Conservation (phyloP, 306 rosid species). For the Comarum palustre region DNA sequence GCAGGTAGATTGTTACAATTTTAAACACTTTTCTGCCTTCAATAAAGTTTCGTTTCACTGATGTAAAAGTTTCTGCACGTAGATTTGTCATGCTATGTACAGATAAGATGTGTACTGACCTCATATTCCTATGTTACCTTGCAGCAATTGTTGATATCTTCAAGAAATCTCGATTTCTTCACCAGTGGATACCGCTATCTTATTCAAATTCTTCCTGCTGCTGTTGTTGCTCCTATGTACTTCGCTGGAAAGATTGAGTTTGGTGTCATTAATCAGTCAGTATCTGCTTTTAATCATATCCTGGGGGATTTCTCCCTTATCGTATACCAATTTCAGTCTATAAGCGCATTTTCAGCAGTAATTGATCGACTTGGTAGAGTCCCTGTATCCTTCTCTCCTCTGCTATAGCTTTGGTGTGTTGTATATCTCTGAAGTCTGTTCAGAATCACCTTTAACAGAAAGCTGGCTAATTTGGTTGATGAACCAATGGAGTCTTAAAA, state of each 20-base stretch:
- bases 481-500: neutral
- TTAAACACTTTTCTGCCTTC: no score
- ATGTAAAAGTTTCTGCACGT: neutral
- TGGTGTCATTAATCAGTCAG: constrained; percentile 95
- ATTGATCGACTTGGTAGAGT: constrained; percentile 85
- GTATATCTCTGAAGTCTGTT: constrained; percentile 3
- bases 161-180: constrained; percentile 91
- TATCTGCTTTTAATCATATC: constrained; percentile 92
- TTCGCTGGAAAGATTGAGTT: constrained; percentile 95
- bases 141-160: constrained; percentile 83
- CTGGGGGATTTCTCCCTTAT: constrained; percentile 90
- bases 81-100: neutral
- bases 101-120: constrained; percentile 7
- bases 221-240: constrained; percentile 97
- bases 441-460: neutral
- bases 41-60: neutral
- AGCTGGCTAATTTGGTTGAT: neutral
- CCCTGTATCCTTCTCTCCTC: constrained; percentile 14
- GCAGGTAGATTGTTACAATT: neutral
- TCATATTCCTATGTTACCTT: constrained; percentile 19
- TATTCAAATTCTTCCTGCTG: constrained; percentile 95
- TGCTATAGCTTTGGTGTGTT: constrained; percentile 17
- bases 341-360: constrained; percentile 94
- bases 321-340: constrained; percentile 85
- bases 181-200: constrained; percentile 88